Base-by-base conservation (phyloP, 805 yeast species). In the Jamesozyma lodderae region DNA sequence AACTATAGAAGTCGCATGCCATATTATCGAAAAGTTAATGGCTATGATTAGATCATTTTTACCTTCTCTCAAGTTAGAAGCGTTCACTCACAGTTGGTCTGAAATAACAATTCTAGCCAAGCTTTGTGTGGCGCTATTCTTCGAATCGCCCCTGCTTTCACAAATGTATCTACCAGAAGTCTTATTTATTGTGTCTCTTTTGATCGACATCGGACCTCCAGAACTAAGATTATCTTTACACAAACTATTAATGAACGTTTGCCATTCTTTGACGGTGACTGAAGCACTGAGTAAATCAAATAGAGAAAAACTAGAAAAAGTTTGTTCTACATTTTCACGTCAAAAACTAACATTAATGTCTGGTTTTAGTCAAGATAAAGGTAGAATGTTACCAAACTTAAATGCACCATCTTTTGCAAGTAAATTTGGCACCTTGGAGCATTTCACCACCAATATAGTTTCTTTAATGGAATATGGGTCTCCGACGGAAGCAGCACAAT, bases 101-200 rank as follows among this genome's bases (percentile, higher is more conserved):
- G 94, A 82, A 52, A 70, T 82, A 8, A 70, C 73, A 9, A 79
- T 84, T 7, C 57, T 84, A 47, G 71, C 79, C 6, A 73, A 75
- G 46, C 67, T 81, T 33, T 64, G 77, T 33, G 71, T 79, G 2
- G 69, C 77, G 2, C 52, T 83, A 30, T 75, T 83, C 42, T 85
- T 84, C 60, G 85, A 83, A 52, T 72, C 83, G 0, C 67, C 72
- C 25, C 56, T 69, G 13, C 68, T 73, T 43, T 74, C 81, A 8
- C 77, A 78, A 41, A 63, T 73, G 55, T 81, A 68, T 53, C 57
- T 84, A 44, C 79, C 87, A 13, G 92, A 85, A 51, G 67, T 83
- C 2, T 69, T 81, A 39, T 75, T 77, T 49, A 65, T 83, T 43
- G 70, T 79, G 19, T 69, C 87, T 0, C 62, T 81, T 13, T 72